Evolutionary conservation across 2,329 filamentous ascomycete species (phyloP), one percentile per base, ranked within the genome.

Genomic region (Parafenestella ontariensis): DNA sequence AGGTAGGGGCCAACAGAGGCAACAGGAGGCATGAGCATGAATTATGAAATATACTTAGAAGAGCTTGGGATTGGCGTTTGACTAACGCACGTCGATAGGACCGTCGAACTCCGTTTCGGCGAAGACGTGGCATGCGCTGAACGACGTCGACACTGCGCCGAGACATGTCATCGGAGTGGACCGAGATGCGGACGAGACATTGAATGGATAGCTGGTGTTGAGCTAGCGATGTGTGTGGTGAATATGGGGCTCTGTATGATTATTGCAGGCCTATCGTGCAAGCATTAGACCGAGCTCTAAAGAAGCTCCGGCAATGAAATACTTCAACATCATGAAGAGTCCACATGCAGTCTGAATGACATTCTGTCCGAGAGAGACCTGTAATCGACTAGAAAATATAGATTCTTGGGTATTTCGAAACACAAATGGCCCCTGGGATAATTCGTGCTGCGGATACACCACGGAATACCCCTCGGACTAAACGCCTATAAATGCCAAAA

Each of bases 1-100:
- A 59, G 71, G 71, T 15, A 64, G 71, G 64, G 44, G 44, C 28
- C 71, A 72, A 60, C 69, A 72, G 56, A 64, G 66, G 58, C 50
- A 64, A 43, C 68, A 70, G 51, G 70, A 72, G 46, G 70, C 70
- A 58, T 72, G 68, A 72, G 52, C 40, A 52, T 60, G 58, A 58
- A 49, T 51, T 53, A 49, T 49, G 53, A 60, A 26, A 43, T 50
- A 51, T 48, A 52, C 36, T 59, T 54, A 47, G 31, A 59, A 61
- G 53, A 59, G 58, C 49, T 53, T 59, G 61, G 61, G 55, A 52
- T 53, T 54, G 63, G 62, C 56, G 63, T 63, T 65, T 59, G 55
- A 56, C 49, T 57, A 54, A 58, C 37, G 58, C 54, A 52, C 53
- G 17, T 43, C 41, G 29, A 29, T 17, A 28, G 41, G 24, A 31